phyloP scores from a whole-genome alignment of 495 filamentous ascomycete species.

The Hypoxylon rickii region DNA sequence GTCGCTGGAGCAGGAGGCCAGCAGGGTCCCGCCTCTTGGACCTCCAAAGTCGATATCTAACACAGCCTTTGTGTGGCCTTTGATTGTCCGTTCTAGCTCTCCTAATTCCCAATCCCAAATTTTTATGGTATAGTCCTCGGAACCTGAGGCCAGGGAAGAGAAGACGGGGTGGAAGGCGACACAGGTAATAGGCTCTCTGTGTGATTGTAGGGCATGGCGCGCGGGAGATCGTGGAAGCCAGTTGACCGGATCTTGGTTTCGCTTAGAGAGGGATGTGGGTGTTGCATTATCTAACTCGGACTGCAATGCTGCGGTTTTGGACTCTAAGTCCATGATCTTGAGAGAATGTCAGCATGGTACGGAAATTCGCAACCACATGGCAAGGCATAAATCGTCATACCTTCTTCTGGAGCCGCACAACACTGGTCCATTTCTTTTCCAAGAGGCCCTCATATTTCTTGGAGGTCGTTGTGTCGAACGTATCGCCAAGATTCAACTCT shows the following conservation, averaged over 20 bases:
- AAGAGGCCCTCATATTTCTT: conserved; percentile 90
- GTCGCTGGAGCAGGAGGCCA: conserved; percentile 89
- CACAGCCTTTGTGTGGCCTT: conserved; percentile 90
- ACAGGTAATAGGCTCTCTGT: conserved; percentile 79
- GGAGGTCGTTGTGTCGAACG: conserved; percentile 72
- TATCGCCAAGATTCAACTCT: conserved; percentile 67
- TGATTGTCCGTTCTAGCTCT: conserved; percentile 87
- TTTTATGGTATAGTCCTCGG: conserved; percentile 86
- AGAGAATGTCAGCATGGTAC: too few relatives aligned
- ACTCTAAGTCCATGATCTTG: conserved; percentile 97
- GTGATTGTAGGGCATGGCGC: conserved; percentile 82
- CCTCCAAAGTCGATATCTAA: conserved; percentile 92
- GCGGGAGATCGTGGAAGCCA: conserved; percentile 86
- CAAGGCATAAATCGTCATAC: conserved; percentile 43
- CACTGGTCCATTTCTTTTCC: conserved; percentile 96
- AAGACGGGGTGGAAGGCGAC: conserved; percentile 96
- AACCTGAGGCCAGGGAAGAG: conserved; percentile 87
- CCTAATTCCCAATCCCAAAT: conserved; percentile 99
- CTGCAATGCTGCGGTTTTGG: conserved; percentile 70
- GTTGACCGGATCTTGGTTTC: conserved; percentile 80
- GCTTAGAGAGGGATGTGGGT: conserved; percentile 76
- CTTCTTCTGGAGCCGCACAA: conserved; percentile 90
- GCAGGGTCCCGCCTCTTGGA: conserved; percentile 78
- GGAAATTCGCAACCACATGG: background rate
- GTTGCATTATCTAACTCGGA: conserved; percentile 82